A percentile compares a stretch with the other conserved stretches of the same genome.
Conservation (phyloP, 805 yeast species). For the Yamadazyma philogaea region DNA sequence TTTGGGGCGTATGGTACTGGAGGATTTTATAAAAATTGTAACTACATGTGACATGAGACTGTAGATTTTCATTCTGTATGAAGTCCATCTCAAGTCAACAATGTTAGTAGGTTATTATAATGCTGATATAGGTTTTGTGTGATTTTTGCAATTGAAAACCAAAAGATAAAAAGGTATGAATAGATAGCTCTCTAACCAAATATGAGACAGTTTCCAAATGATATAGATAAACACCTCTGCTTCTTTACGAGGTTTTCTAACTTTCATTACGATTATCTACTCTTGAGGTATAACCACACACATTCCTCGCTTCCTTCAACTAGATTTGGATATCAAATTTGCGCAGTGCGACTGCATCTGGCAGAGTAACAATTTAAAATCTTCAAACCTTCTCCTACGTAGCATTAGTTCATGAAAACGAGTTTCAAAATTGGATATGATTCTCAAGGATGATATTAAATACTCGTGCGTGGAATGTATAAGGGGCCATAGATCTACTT, state of each 20-base stretch:
- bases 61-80: too few species aligned
- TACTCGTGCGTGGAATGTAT: constrained; percentile 86
- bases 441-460: constrained; percentile 72
- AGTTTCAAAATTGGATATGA: constrained; percentile 46
- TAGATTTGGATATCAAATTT: constrained; percentile 4
- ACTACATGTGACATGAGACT: too few species aligned
- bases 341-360: constrained; percentile 7
- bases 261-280: too few species aligned
- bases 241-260: too few species aligned
- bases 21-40: too few species aligned
- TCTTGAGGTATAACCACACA: neutral
- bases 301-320: neutral
- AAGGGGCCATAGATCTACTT: constrained; percentile 87
- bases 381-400: neutral
- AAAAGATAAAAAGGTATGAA: too few species aligned
- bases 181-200: too few species aligned
- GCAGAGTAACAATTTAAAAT: neutral
- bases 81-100: too few species aligned
- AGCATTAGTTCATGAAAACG: neutral
- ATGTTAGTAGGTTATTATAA: too few species aligned
- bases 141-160: neutral
- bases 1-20: too few species aligned
- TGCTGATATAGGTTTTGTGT: neutral
- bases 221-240: too few species aligned
- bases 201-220: too few species aligned